phyloP scores from a whole-genome alignment of 768 basidiomycete genomes.

The Calocybe indica region DNA sequence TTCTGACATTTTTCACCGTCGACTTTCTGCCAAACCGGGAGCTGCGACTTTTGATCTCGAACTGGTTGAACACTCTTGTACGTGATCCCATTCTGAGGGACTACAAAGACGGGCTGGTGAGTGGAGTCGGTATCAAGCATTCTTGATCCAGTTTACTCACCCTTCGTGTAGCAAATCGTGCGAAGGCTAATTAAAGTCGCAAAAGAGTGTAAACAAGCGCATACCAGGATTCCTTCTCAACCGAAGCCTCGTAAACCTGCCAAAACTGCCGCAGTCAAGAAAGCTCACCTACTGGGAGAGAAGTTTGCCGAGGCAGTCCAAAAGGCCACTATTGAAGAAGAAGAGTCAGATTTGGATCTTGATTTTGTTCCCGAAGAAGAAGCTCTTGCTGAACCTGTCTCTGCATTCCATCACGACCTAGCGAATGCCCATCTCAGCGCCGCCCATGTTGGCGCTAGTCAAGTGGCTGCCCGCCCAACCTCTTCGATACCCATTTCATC shows the following conservation, averaged over 20 bases:
- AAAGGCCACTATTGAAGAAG: conserved; percentile 36
- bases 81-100: conserved; percentile 64
- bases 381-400: conserved; percentile 19
- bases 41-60: conserved; percentile 63
- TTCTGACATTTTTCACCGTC: conserved; percentile 83
- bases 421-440: conserved; percentile 44
- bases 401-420: conserved; percentile 35
- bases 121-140: conserved; percentile 16
- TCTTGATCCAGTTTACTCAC: conserved; percentile 2
- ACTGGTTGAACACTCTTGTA: conserved; percentile 77
- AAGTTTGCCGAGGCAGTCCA: conserved; percentile 59
- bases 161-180: conserved; percentile 57
- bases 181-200: conserved; percentile 79
- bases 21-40: conserved; percentile 84
- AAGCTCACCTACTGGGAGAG: conserved; percentile 51
- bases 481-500: conserved; percentile 47
- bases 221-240: conserved; percentile 36
- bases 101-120: conserved; percentile 66
- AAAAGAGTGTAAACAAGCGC: conserved; percentile 71
- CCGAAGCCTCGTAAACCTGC: conserved; percentile 29
- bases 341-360: conserved; percentile 71
- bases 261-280: conserved; percentile 24
- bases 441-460: conserved; percentile 28
- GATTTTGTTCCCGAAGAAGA: conserved; percentile 62
- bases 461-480: conserved; percentile 33